A percentile compares a stretch with the other conserved stretches of the same genome.
phyloP scores from a whole-genome alignment of 192 early-diverging fungal species.

The Anaeromyces robustus region DNA sequence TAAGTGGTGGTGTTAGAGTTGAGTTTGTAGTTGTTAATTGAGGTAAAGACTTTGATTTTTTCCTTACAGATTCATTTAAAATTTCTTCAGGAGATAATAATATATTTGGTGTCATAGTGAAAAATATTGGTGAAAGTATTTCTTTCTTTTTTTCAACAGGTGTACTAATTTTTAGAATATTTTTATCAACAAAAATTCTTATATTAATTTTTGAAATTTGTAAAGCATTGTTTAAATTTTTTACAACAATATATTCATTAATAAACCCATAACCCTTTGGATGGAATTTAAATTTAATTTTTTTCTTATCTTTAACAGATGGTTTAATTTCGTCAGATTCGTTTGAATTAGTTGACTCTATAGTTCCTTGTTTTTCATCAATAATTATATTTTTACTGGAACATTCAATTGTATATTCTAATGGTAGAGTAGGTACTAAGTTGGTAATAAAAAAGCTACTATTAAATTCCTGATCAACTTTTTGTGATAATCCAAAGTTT shows the following conservation, averaged over 20 bases:
- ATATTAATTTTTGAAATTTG: conserved; percentile 48
- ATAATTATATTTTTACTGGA: neutral
- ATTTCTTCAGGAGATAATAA: neutral
- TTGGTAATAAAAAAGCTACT: conserved; percentile 55
- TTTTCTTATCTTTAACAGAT: neutral
- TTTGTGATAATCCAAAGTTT: conserved; percentile 43
- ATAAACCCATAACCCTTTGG: conserved; percentile 39
- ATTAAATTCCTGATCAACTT: conserved; percentile 25
- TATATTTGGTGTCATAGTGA: too few species aligned
- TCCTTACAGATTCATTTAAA: neutral
- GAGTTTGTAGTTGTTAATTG: neutral
- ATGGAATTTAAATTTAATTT: conserved; percentile 40
- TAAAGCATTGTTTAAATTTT: conserved; percentile 51
- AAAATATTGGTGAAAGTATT: too few species aligned
- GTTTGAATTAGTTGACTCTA: neutral
- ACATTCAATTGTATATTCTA: conserved; percentile 45
- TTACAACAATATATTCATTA: conserved; percentile 40
- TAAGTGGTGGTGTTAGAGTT: too few species aligned
- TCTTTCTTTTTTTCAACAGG: neutral
- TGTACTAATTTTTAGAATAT: neutral
- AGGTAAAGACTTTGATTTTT: neutral
- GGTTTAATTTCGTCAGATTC: neutral
- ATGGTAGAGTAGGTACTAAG: conserved; percentile 46
- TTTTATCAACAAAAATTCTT: conserved; percentile 47
- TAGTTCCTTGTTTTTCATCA: neutral